phyloP scores from a whole-genome alignment of 345 rosid species.

The Hirschfeldia incana region DNA sequence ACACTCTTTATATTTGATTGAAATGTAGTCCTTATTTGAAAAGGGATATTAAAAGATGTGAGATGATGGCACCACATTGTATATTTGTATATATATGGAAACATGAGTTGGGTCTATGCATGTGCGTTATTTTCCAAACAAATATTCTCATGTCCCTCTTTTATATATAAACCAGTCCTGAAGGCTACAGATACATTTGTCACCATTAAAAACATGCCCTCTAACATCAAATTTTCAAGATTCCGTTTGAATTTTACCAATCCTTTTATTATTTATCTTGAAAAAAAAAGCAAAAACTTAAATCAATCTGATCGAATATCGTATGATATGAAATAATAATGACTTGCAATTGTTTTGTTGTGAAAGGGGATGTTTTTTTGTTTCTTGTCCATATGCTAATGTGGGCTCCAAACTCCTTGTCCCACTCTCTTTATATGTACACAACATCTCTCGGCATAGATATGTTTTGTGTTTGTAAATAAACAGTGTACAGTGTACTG shows the following conservation, averaged over 20 bases:
- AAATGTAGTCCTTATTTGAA: background rate
- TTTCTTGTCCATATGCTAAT: slow-evolving; percentile 39
- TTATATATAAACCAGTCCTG: slow-evolving; percentile 18
- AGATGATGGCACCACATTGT: slow-evolving; percentile 32
- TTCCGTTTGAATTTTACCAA: slow-evolving; percentile 21
- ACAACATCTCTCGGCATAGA: slow-evolving; percentile 24
- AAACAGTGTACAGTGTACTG: slow-evolving; percentile 42
- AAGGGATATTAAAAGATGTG: background rate
- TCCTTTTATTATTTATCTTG: slow-evolving; percentile 2
- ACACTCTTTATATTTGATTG: slow-evolving; percentile 12
- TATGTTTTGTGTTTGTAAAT: slow-evolving; percentile 26
- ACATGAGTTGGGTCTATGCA: slow-evolving; percentile 34
- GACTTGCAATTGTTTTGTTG: slow-evolving; percentile 36
- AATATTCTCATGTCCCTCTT: slow-evolving; percentile 28
- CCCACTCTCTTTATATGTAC: slow-evolving; percentile 35
- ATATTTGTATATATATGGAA: slow-evolving; percentile 20
- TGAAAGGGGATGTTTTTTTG: slow-evolving; percentile 46
- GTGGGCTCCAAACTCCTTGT: slow-evolving; percentile 44
- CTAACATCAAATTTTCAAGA: slow-evolving; percentile 30
- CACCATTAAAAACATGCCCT: slow-evolving; percentile 24
- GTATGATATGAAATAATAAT: slow-evolving; percentile 36
- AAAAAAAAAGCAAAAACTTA: background rate
- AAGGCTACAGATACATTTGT: slow-evolving; percentile 30
- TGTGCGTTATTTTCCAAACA: slow-evolving; percentile 30
- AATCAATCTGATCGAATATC: slow-evolving; percentile 28